phyloP scores from a whole-genome alignment of 2,329 filamentous ascomycete genomes.

The Aspergillus proliferans region DNA sequence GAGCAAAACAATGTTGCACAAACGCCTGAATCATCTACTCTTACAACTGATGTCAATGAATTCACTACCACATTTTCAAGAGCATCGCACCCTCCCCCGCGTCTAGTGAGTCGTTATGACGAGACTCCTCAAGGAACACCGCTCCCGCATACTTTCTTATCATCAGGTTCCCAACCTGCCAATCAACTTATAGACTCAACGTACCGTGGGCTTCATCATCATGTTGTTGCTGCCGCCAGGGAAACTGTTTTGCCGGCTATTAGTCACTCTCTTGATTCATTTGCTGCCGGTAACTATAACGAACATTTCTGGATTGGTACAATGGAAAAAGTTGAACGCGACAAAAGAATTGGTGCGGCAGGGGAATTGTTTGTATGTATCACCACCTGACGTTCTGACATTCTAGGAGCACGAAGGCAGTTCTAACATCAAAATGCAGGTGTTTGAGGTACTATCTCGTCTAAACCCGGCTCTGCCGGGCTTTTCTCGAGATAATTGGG shows the following conservation, averaged over 20 bases:
- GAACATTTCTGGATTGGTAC: not conserved
- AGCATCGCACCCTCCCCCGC: not conserved
- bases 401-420: not conserved
- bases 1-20: not conserved
- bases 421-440: not conserved
- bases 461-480: constrained; percentile 9
- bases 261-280: not conserved
- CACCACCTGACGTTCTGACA: not conserved
- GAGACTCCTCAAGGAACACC: not conserved
- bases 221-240: constrained; percentile 2
- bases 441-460: not conserved
- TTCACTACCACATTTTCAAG: not conserved
- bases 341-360: not conserved
- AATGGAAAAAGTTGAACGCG: not conserved
- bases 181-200: not conserved
- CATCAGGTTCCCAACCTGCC: not conserved
- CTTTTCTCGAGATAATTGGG: constrained; percentile 43
- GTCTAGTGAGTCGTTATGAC: not conserved
- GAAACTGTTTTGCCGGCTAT: constrained; percentile 1
- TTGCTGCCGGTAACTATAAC: not conserved
- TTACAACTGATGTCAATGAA: not conserved
- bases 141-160: not conserved
- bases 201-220: constrained; percentile 1
- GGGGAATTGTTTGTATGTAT: not conserved
- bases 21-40: not conserved